Evolutionary conservation across 106 monocot species (phyloP).

Genomic region (Platanthera zijinensis): DNA sequence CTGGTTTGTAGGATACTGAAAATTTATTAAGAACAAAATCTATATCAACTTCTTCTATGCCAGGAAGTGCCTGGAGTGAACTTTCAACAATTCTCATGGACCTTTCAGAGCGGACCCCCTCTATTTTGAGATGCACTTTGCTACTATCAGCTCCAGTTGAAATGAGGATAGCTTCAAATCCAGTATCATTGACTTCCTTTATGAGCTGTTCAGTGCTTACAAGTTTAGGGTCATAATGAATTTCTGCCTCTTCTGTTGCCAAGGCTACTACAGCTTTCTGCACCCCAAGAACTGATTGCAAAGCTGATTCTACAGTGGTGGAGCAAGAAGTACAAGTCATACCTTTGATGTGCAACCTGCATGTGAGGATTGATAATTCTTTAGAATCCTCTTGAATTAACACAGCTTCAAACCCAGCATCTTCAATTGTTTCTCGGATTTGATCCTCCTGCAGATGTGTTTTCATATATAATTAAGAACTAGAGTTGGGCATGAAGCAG

Average conservation of each 20-base stretch:
- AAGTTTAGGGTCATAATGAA: conserved; percentile 53
- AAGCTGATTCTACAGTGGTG: conserved; percentile 57
- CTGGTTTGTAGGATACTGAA: conserved; percentile 63
- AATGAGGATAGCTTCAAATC: conserved; percentile 68
- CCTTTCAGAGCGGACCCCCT: conserved; percentile 30
- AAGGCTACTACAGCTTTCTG: conserved; percentile 64
- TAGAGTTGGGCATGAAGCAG: not conserved
- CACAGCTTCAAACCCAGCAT: conserved; percentile 68
- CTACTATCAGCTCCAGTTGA: conserved; percentile 63
- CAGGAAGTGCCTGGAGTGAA: conserved; percentile 71
- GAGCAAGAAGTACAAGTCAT: conserved; percentile 89
- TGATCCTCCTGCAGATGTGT: conserved; percentile 43
- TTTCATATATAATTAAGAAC: not conserved
- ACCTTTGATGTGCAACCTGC: conserved; percentile 68
- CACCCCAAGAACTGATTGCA: conserved; percentile 57
- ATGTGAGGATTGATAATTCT: conserved; percentile 36
- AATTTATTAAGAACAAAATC: conserved; percentile 46
- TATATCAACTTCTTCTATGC: conserved; percentile 41
- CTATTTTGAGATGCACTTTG: conserved; percentile 60
- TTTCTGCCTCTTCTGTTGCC: conserved; percentile 87
- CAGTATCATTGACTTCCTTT: conserved; percentile 54
- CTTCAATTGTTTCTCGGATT: conserved; percentile 76
- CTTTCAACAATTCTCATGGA: conserved; percentile 47
- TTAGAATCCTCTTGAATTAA: conserved; percentile 38
- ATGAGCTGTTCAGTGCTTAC: conserved; percentile 31